Evolutionary conservation across 2,329 filamentous ascomycete genomes (phyloP).

Genomic region (Colletotrichum noveboracense): DNA sequence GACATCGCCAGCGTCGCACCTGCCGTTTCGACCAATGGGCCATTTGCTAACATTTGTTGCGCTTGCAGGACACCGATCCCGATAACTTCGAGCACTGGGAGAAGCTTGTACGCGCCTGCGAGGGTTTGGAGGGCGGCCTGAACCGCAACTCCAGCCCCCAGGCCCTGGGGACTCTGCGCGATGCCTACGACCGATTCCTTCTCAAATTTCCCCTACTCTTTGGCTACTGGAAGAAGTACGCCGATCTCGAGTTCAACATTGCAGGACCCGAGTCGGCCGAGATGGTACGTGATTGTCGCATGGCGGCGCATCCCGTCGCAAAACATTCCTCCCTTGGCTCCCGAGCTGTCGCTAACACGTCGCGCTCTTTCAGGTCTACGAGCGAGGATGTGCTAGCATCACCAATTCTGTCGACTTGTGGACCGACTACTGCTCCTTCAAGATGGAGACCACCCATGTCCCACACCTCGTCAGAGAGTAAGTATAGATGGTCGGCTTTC

Average conservation of each 20-base stretch:
- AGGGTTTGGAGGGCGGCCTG: slow-evolving; percentile 87
- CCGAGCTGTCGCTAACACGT: background rate
- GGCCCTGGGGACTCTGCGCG: slow-evolving; percentile 84
- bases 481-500: slow-evolving; percentile 75
- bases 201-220: slow-evolving; percentile 95
- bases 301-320: background rate
- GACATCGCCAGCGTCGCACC: background rate
- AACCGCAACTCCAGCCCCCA: slow-evolving; percentile 97
- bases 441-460: slow-evolving; percentile 96
- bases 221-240: slow-evolving; percentile 99
- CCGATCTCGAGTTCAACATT: slow-evolving; percentile 95
- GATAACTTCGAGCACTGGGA: slow-evolving; percentile 97
- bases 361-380: slow-evolving; percentile 74
- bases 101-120: slow-evolving; percentile 82
- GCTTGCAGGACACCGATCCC: slow-evolving; percentile 65
- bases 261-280: slow-evolving; percentile 96
- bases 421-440: slow-evolving; percentile 97
- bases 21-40: background rate
- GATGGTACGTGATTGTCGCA: slow-evolving; percentile 68
- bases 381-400: slow-evolving; percentile 92
- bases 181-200: slow-evolving; percentile 90
- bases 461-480: slow-evolving; percentile 98
- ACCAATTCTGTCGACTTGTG: slow-evolving; percentile 94
- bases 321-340: slow-evolving; percentile 1
- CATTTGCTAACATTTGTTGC: background rate